A percentile compares a stretch with the other conserved stretches of the same genome.
These are phyloP conservation scores for Ogataea salicorniae DNA, from an alignment of 805 yeast genomes.

Conservation along the genomic window DNA sequence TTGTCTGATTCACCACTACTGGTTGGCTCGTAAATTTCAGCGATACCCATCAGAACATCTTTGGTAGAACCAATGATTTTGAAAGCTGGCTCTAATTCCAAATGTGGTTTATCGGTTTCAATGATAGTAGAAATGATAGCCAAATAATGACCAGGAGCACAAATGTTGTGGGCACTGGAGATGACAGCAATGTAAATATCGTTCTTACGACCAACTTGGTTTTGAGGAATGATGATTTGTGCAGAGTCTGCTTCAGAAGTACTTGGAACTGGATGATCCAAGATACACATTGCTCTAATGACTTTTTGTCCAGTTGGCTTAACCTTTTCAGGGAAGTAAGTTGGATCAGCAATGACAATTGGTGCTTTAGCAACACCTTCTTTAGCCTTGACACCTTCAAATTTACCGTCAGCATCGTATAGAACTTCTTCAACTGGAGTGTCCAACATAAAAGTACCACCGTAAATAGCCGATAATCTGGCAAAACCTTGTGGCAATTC, in stretches of 20 bases:
- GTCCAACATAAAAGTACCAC: slow-evolving; percentile 97
- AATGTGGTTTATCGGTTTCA: slow-evolving; percentile 88
- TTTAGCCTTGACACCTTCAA: slow-evolving; percentile 83
- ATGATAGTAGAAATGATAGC: slow-evolving; percentile 93
- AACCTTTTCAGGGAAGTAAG: slow-evolving; percentile 87
- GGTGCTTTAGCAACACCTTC: slow-evolving; percentile 92
- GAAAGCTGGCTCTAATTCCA: slow-evolving; percentile 91
- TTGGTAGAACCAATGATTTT: slow-evolving; percentile 74
- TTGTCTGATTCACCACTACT: slow-evolving; percentile 78
- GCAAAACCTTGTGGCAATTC: slow-evolving; percentile 99
- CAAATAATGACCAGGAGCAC: slow-evolving; percentile 80
- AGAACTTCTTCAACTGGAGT: slow-evolving; percentile 90
- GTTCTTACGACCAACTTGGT: slow-evolving; percentile 86
- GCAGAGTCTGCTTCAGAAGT: slow-evolving; percentile 81
- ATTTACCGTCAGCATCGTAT: slow-evolving; percentile 66
- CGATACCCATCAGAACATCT: slow-evolving; percentile 90
- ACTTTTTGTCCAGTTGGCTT: slow-evolving; percentile 67
- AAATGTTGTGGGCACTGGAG: slow-evolving; percentile 84
- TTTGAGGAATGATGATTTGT: slow-evolving; percentile 94
- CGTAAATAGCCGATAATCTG: slow-evolving; percentile 91
- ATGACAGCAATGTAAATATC: slow-evolving; percentile 92
- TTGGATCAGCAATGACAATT: slow-evolving; percentile 93
- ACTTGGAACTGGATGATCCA: slow-evolving; percentile 83
- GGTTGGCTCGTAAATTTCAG: slow-evolving; percentile 82
- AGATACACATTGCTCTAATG: slow-evolving; percentile 80